Evolutionary conservation across 495 filamentous ascomycete genomes (phyloP).

Genomic region (Aspergillus bertholletiae): DNA sequence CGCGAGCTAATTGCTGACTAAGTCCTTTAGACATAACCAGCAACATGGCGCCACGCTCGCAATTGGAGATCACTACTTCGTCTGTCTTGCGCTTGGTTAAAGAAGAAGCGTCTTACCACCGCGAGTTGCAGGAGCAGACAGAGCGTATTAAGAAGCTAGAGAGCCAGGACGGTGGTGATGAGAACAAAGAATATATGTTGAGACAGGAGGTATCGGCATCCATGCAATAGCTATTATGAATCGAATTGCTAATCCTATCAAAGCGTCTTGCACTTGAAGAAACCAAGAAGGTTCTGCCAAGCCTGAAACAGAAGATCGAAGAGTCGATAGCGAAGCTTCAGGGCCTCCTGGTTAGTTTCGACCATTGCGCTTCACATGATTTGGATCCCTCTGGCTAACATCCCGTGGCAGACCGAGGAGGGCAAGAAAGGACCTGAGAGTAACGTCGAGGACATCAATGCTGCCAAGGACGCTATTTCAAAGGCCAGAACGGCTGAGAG

Average conservation of each 20-base stretch:
- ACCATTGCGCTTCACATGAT: constrained; percentile 11
- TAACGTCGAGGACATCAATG: constrained; percentile 54
- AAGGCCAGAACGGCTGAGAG: constrained; percentile 52
- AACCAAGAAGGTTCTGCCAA: constrained; percentile 74
- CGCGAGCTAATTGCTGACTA: background rate
- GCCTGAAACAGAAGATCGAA: constrained; percentile 60
- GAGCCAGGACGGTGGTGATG: constrained; percentile 44
- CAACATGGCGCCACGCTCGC: constrained; percentile 67
- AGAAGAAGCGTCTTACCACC: constrained; percentile 86
- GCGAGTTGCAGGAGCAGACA: constrained; percentile 71
- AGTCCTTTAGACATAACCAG: background rate
- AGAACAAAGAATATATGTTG: constrained; percentile 66
- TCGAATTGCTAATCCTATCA: background rate
- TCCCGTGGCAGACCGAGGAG: constrained; percentile 33
- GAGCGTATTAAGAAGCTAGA: constrained; percentile 64
- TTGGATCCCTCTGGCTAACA: background rate
- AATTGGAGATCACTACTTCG: constrained; percentile 68
- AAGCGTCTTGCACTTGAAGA: constrained; percentile 75
- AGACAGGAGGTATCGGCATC: constrained; percentile 73
- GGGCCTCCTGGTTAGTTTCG: constrained; percentile 52
- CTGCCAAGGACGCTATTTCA: constrained; percentile 55
- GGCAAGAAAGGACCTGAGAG: constrained; percentile 43
- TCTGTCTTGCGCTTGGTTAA: constrained; percentile 80
- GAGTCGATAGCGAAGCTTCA: constrained; percentile 68
- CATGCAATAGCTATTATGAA: background rate